Conservation (phyloP, 2,329 filamentous ascomycete genomes). For the Rugonectria rugulosa region DNA sequence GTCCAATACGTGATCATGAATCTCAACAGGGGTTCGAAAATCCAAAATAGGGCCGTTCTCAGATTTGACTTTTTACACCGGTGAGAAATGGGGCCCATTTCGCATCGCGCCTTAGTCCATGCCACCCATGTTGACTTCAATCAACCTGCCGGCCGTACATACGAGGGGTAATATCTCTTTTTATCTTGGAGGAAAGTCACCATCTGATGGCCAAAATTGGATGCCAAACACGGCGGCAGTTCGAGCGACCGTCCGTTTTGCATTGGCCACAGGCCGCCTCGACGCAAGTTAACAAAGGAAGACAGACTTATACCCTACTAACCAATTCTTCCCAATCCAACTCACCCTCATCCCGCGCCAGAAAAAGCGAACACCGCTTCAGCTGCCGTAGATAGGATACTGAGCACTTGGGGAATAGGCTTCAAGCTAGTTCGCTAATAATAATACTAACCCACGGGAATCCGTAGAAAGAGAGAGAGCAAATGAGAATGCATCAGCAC, state of each 20-base stretch:
- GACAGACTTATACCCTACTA: too few relatives aligned
- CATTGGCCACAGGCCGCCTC: background rate
- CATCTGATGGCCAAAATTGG: background rate
- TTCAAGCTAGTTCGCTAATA: conserved; percentile 15
- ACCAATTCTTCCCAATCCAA: background rate
- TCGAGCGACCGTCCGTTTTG: background rate
- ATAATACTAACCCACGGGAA: conserved; percentile 2
- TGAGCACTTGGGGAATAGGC: conserved; percentile 11
- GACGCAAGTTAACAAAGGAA: background rate
- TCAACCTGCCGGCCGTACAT: too few relatives aligned
- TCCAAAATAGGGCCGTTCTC: too few relatives aligned
- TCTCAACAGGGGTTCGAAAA: too few relatives aligned
- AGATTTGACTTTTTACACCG: too few relatives aligned
- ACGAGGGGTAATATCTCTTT: background rate
- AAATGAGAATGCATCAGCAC: too few relatives aligned
- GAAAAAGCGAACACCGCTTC: too few relatives aligned
- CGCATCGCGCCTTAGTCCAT: too few relatives aligned
- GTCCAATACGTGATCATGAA: too few relatives aligned
- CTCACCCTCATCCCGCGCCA: background rate
- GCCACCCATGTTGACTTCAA: too few relatives aligned
- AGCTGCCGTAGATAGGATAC: conserved; percentile 1
- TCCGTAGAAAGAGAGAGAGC: background rate
- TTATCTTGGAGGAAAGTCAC: background rate
- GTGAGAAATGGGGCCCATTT: too few relatives aligned
- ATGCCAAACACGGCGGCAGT: background rate